Evolutionary conservation across 805 yeast genomes (phyloP).

Genomic region (Ogataea parapolymorpha): DNA sequence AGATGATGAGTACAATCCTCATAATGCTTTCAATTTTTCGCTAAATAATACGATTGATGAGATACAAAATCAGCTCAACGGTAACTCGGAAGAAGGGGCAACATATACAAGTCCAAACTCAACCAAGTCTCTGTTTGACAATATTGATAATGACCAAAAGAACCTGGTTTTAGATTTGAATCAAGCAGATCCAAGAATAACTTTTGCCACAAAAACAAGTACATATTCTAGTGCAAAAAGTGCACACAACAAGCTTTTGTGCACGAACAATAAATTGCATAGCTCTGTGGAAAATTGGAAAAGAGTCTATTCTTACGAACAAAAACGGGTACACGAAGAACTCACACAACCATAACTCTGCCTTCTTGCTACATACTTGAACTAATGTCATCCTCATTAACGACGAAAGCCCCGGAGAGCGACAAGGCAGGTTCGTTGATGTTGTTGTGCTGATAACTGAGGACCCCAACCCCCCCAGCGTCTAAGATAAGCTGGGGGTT

Average conservation of each 20-base stretch:
- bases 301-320: constrained; percentile 50
- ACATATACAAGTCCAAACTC: too few relatives aligned
- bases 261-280: too few relatives aligned
- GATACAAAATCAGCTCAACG: constrained; percentile 30
- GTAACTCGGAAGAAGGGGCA: constrained; percentile 12
- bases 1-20: constrained; percentile 32
- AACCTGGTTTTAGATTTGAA: too few relatives aligned
- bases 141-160: too few relatives aligned
- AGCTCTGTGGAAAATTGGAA: neutral
- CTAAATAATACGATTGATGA: constrained; percentile 32
- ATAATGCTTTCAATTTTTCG: constrained; percentile 32
- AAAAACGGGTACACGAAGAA: constrained; percentile 46
- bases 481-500: constrained; percentile 85
- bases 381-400: constrained; percentile 59
- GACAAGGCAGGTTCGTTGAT: constrained; percentile 83
- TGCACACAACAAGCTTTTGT: too few relatives aligned
- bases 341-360: constrained; percentile 28
- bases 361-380: neutral
- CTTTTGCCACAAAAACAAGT: too few relatives aligned
- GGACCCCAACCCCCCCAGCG: constrained; percentile 93
- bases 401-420: constrained; percentile 78
- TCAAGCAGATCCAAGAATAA: too few relatives aligned
- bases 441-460: constrained; percentile 83
- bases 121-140: too few relatives aligned
- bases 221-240: too few relatives aligned